phyloP scores from a whole-genome alignment of 163 green algal genomes.

The Chlorella variabilis region DNA sequence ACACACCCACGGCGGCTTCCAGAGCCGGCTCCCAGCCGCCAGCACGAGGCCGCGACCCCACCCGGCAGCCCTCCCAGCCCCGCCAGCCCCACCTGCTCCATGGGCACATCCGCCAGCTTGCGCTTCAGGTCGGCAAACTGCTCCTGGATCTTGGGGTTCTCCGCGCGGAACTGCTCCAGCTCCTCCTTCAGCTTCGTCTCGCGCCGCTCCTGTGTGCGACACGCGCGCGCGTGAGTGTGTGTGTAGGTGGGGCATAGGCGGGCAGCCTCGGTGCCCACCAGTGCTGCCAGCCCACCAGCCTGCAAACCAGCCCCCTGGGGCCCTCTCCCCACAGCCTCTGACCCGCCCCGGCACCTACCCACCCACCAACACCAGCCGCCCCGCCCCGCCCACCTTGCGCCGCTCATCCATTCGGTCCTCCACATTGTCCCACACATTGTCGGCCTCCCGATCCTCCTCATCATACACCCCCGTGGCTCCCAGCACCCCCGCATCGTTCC shows the following conservation, averaged over 20 bases:
- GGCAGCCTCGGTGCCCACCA: background rate
- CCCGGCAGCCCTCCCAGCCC: too few species aligned
- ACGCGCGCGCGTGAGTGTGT: background rate
- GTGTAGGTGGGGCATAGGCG: too few species aligned
- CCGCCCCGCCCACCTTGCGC: constrained; percentile 58
- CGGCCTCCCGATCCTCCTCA: constrained; percentile 68
- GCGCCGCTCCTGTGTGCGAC: constrained; percentile 61
- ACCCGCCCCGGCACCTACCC: background rate
- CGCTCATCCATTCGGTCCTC: constrained; percentile 96
- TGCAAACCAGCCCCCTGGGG: background rate
- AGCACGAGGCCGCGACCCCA: too few species aligned
- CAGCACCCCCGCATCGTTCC: constrained; percentile 81
- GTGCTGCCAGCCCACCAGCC: background rate
- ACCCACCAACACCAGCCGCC: background rate
- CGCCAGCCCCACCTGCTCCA: constrained; percentile 32
- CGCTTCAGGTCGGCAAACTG: constrained; percentile 99
- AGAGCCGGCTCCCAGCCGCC: too few species aligned
- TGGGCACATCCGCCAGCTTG: constrained; percentile 82
- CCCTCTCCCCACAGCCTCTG: background rate
- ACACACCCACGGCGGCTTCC: background rate
- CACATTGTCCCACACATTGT: constrained; percentile 90
- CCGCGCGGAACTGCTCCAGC: constrained; percentile 90
- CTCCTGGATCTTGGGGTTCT: constrained; percentile 97
- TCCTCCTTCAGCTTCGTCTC: constrained; percentile 90
- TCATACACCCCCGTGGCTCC: constrained; percentile 83